phyloP scores from a whole-genome alignment of 2,329 filamentous ascomycete genomes.

The Claviceps maximensis region DNA sequence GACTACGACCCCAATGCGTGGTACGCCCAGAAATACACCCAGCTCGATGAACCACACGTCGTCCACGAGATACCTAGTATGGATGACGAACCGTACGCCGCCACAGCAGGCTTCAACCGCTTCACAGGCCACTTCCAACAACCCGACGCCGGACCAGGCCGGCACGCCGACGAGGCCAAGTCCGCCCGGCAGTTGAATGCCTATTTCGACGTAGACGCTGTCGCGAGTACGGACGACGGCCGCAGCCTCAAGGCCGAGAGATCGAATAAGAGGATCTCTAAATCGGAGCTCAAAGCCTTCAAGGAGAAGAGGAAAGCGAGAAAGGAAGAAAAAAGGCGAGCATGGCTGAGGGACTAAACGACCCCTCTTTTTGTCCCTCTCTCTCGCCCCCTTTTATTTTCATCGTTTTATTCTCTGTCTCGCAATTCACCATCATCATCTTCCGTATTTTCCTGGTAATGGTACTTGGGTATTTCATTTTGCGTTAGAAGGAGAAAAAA shows the following conservation, averaged over 20 bases:
- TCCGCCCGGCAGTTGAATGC: constrained; percentile 78
- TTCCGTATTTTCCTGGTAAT: too few relatives aligned
- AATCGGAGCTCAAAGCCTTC: constrained; percentile 79
- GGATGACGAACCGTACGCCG: constrained; percentile 45
- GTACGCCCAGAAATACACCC: constrained; percentile 56
- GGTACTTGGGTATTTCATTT: too few relatives aligned
- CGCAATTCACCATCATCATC: too few relatives aligned
- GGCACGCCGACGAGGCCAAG: constrained; percentile 80
- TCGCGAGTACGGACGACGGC: constrained; percentile 81
- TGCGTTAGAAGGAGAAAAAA: too few relatives aligned
- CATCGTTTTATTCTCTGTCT: too few relatives aligned
- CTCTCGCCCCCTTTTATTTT: background rate
- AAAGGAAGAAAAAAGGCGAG: constrained; percentile 89
- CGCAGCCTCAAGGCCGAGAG: constrained; percentile 85
- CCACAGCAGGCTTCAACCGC: constrained; percentile 73
- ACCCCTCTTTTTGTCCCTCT: background rate
- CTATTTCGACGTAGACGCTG: constrained; percentile 91
- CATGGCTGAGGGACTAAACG: constrained; percentile 64
- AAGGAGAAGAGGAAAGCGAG: constrained; percentile 78
- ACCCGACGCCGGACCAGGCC: constrained; percentile 52
- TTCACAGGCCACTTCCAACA: constrained; percentile 78
- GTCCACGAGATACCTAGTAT: constrained; percentile 12
- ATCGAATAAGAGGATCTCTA: constrained; percentile 68
- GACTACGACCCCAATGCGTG: constrained; percentile 94
- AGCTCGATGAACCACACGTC: constrained; percentile 19